Conservation (phyloP, 768 basidiomycete genomes). For the Phanerochaete carnosa region DNA sequence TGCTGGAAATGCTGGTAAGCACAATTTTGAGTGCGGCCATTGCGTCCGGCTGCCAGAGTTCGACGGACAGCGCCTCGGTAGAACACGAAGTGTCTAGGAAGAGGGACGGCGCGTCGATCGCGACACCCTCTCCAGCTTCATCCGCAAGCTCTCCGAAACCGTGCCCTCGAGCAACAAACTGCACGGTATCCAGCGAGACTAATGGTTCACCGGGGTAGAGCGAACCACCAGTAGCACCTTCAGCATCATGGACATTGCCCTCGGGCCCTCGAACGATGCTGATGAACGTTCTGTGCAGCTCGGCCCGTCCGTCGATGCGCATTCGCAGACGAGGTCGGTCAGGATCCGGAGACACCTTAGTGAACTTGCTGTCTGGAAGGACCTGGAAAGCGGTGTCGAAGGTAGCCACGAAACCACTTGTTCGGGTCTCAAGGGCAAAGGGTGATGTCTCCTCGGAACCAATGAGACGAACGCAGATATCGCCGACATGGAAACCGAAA, state of each 20-base stretch:
- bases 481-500: conserved; percentile 46
- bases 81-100: conserved; percentile 45
- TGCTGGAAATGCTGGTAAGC: conserved; percentile 30
- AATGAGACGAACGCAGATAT: conserved; percentile 47
- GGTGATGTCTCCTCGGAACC: conserved; percentile 39
- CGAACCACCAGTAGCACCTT: not conserved
- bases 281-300: conserved; percentile 50
- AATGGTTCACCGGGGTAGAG: conserved; percentile 31
- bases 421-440: conserved; percentile 54
- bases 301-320: conserved; percentile 37
- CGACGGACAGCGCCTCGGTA: conserved; percentile 57
- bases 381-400: conserved; percentile 40
- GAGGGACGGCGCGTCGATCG: conserved; percentile 40
- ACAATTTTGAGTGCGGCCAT: conserved; percentile 44
- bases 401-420: conserved; percentile 46
- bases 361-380: conserved; percentile 20
- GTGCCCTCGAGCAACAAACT: conserved; percentile 41
- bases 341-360: conserved; percentile 18
- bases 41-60: conserved; percentile 65
- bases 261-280: conserved; percentile 32
- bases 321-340: conserved; percentile 45
- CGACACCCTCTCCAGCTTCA: conserved; percentile 34
- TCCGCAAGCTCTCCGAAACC: conserved; percentile 51
- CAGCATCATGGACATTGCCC: not conserved
- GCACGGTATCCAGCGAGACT: conserved; percentile 55